Base-by-base conservation (phyloP, 208 protist genomes). In the Borovskyia barvae region DNA sequence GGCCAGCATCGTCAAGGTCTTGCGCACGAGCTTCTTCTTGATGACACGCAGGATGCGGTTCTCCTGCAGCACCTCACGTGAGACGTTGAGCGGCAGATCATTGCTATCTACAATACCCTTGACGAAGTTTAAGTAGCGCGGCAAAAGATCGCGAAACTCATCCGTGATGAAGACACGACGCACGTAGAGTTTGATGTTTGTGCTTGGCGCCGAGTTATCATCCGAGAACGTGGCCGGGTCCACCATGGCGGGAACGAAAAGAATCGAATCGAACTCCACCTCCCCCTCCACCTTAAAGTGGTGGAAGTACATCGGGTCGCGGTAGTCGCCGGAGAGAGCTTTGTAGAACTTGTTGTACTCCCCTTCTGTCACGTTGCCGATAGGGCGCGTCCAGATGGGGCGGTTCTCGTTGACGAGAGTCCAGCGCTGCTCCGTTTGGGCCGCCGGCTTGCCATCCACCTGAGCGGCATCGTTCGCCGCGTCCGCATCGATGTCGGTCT, bases 271-370 rank as follows among this genome's bases (percentile, higher is more conserved):
- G 79, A 99, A 99, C 55, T 98, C 87, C 52, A 99, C 86, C 66
- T 99, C 85, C 25, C 98, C 98, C 77, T 99, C 98, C 32, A 97
- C 93, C 25, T 42, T 82, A 82, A 99, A 99, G 87, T 99, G 99
- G 5, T 84, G 94, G 64, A 97, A 83, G 40, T 91, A 86, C 51
- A 99, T 62, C 32, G 97, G 98, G 40, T 97, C 79, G 20, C 97
- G 72, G 58, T 85, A 92, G 51, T 99, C 97, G 51, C 93, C 95
- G 19, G 92, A 90, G 45, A 99, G 60, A 29, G 87, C 57, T 87
- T 99, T 99, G 90, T 99, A 99, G 82, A 99, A 99, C 11, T 90
- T 85, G 56, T 85, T 78, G 85, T 99, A 99, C 81, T 99, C 98
- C 35, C 99, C 97, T 47, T 99, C 77, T 0, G 79, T 94, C 26